Evolutionary conservation across 208 protist species (phyloP), one percentile per base, ranked within the genome.

Genomic region (Acanthamoeba triangularis): DNA sequence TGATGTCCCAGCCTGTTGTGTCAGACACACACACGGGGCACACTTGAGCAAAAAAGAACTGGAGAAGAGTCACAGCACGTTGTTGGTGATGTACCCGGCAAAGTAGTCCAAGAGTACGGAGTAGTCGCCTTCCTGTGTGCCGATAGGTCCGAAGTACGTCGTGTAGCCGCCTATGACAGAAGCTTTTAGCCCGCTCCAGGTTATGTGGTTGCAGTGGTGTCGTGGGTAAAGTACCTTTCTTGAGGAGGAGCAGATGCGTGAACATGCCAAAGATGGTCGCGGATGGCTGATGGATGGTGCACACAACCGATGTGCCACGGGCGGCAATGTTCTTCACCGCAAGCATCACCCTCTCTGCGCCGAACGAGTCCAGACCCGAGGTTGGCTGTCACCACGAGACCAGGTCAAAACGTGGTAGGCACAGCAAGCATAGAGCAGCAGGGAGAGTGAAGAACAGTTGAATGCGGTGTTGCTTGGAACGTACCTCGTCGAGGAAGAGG

Each of bases 401-500:
- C n/a, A n/a, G n/a, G n/a, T n/a, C n/a, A n/a, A n/a, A n/a, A n/a
- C n/a, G n/a, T n/a, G n/a, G n/a, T n/a, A n/a, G n/a, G n/a, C n/a
- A n/a, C n/a, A n/a, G n/a, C 37, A 41, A 3, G 37, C 37, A 41
- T 3, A 3, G 37, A n/a, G n/a, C n/a, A n/a, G n/a, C n/a, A n/a
- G 37, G 37, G 3, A 41, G 37, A 41, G 2, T 41, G 37, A 41
- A 41, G 37, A 41, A 41, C 37, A 41, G 37, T 41, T 3, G n/a
- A n/a, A n/a, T n/a, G 37, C 37, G 37, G 37, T 41, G 37, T 41
- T 41, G 37, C 2, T 3, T 41, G 37, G 37, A 41, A 54, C 49
- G 49, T 8, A 54, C 49, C 49, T 97, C 96, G 54, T 97, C 96
- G 3, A 97, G 59, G 69, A 97, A 96, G 10, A 97, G 37, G 44